Conservation (phyloP, 1,284 basidiomycete species). For the Leccinum griseonigrum region DNA sequence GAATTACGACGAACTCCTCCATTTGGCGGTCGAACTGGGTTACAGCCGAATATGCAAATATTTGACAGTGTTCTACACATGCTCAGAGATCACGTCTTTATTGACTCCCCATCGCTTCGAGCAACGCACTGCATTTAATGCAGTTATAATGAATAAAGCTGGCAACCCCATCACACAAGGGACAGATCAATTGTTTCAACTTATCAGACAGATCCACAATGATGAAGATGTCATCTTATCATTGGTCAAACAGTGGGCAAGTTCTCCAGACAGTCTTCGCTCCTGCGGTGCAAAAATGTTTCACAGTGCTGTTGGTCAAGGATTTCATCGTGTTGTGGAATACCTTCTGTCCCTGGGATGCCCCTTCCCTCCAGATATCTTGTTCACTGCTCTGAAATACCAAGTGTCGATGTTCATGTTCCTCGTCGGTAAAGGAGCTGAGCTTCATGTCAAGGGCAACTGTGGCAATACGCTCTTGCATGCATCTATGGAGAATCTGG, state of each 20-base stretch:
- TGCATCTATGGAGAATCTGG: too few relatives aligned
- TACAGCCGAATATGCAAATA: background rate
- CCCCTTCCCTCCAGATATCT: background rate
- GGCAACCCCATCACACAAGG: background rate
- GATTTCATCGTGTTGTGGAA: background rate
- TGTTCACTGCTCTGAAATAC: background rate
- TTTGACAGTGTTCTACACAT: background rate
- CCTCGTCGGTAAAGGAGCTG: background rate
- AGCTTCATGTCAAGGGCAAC: background rate
- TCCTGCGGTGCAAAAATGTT: background rate
- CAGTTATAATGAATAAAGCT: background rate
- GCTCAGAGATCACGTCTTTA: background rate
- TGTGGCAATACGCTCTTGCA: too few relatives aligned
- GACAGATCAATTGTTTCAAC: background rate
- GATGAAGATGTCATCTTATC: background rate
- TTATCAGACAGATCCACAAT: background rate
- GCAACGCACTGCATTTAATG: background rate
- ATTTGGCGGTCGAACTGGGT: background rate
- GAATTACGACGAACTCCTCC: background rate
- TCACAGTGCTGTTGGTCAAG: background rate
- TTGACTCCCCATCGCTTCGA: background rate
- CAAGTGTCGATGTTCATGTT: background rate
- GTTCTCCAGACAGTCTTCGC: background rate
- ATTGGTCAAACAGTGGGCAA: background rate
- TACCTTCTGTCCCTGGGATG: background rate